Evolutionary conservation across 1,284 basidiomycete genomes (phyloP), one percentile per base, ranked within the genome.

Genomic region (Earliella scabrosa): DNA sequence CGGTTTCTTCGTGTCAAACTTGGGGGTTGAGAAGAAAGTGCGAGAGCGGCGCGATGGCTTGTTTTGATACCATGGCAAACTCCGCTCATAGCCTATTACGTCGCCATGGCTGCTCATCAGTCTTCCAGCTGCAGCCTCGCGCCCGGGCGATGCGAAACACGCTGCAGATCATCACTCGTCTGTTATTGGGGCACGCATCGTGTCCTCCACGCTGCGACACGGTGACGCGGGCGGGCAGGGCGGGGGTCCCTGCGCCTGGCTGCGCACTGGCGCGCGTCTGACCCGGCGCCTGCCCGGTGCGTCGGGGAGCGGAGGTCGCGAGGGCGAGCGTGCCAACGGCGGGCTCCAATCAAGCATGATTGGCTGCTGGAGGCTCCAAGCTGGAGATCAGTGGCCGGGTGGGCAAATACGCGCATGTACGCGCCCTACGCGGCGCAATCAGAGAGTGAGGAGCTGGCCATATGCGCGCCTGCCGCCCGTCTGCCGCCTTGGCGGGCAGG

Each of bases 1-100:
- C 88, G 85, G 85, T 86, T 86, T 85, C 80, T 83, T 82, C 73
- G 81, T 85, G 80, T 81, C 82, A 83, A 87, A 88, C 84, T 88
- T 90, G 87, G 75, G 80, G 85, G 86, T 86, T 85, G 77, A 77
- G 77, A 78, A 81, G 82, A 83, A 80, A 73, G 68, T 58, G 68
- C 61, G 60, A 27, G 46, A 50, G 64, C 71, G 75, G 66, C 63
- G 66, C 72, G 63, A 58, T 60, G 66, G 55, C 62, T 65, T 60
- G 59, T 70, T 72, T 71, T 71, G 68, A 71, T 68, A 63, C 59
- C 60, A 62, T 50, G 57, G 57, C 52, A 68, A 71, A 71, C 66
- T 68, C 68, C 70, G 67, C 65, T 67, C 64, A 59, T 60, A 56
- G 60, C 63, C 62, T 63, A 66, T 68, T 68, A 69, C 64, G 70